phyloP scores from a whole-genome alignment of 2,329 filamentous ascomycete genomes.

The Blastomyces silverae region DNA sequence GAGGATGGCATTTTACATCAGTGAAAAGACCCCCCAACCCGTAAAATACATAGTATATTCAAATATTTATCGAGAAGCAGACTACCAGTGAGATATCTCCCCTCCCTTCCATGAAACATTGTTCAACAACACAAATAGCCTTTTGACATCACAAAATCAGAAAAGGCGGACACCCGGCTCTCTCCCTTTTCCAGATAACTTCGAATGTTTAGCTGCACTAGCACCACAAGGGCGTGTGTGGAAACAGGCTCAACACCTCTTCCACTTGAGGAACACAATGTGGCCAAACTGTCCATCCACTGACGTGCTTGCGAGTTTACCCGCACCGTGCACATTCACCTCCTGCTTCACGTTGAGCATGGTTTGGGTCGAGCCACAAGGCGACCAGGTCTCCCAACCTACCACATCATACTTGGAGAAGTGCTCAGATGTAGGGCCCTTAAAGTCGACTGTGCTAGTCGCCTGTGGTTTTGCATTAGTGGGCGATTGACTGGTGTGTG shows the following conservation, averaged over 20 bases:
- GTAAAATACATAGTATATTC: not conserved
- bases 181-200: not conserved
- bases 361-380: conserved; percentile 9
- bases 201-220: not conserved
- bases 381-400: conserved; percentile 13
- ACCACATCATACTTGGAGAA: conserved; percentile 3
- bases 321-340: conserved; percentile 2
- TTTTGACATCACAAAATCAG: not conserved
- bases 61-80: not conserved
- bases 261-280: conserved; percentile 12
- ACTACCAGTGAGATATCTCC: not conserved
- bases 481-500: not conserved
- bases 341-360: conserved; percentile 13
- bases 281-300: conserved; percentile 10
- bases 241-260: not conserved
- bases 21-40: not conserved
- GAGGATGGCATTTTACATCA: too few species aligned
- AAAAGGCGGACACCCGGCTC: too few species aligned
- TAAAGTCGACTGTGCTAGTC: conserved; percentile 8
- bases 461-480: conserved; percentile 6
- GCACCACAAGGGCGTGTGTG: not conserved
- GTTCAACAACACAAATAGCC: not conserved
- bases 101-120: not conserved
- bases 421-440: not conserved
- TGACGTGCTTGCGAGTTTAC: conserved; percentile 12